Evolutionary conservation across 2,329 filamentous ascomycete genomes (phyloP).

Genomic region (Ilyonectria destructans): DNA sequence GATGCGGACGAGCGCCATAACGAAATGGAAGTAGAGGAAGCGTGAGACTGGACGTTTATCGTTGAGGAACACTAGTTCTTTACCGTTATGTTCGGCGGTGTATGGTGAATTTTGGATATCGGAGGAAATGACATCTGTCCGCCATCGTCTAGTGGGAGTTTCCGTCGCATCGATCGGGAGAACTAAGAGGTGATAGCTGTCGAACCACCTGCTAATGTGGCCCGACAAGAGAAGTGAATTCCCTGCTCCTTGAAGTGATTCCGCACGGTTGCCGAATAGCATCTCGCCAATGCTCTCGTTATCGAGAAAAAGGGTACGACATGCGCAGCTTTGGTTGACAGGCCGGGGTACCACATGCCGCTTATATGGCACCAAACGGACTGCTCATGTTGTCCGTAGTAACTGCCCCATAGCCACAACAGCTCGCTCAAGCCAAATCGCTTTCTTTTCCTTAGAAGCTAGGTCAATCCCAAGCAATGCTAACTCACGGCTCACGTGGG

Average conservation of each 20-base stretch:
- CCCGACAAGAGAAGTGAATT: slow-evolving; percentile 7
- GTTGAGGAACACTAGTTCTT: slow-evolving; percentile 26
- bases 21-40: slow-evolving; percentile 47
- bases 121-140: slow-evolving; percentile 1
- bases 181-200: slow-evolving; percentile 1
- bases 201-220: not conserved
- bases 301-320: slow-evolving; percentile 7
- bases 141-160: not conserved
- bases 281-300: not conserved
- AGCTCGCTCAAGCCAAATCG: not conserved
- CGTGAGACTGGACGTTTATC: slow-evolving; percentile 41
- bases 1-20: slow-evolving; percentile 43
- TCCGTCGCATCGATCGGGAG: slow-evolving; percentile 10
- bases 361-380: not conserved
- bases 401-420: not conserved
- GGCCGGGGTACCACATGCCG: not conserved
- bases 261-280: slow-evolving; percentile 1
- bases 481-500: not conserved
- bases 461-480: not conserved
- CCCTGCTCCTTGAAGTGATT: slow-evolving; percentile 8
- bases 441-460: not conserved
- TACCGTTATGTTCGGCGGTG: slow-evolving; percentile 7
- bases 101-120: not conserved
- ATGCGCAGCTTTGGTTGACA: not conserved
- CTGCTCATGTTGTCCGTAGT: not conserved